Percentiles rank a stretch among this genome's conserved stretches.
Conservation (phyloP, 441 rosid species). For the Gossypium davidsonii region DNA sequence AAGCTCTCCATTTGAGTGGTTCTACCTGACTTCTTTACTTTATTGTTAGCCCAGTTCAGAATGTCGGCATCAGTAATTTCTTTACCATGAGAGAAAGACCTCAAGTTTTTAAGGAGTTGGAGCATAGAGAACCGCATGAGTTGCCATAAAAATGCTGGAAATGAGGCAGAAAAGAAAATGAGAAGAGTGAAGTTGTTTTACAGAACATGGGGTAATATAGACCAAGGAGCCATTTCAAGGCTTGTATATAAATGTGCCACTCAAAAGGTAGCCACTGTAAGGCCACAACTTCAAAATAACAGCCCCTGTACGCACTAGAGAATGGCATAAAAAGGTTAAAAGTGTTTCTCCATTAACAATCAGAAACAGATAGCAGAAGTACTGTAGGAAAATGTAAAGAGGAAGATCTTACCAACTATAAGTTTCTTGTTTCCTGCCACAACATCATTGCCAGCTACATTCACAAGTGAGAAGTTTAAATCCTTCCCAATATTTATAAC, state of each 20-base stretch:
- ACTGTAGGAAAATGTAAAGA: background rate
- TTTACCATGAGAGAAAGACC: constrained; percentile 80
- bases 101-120: constrained; percentile 80
- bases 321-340: background rate
- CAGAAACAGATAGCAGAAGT: background rate
- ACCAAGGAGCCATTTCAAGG: background rate
- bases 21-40: constrained; percentile 68
- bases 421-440: constrained; percentile 97
- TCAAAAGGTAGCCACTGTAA: background rate
- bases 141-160: constrained; percentile 85
- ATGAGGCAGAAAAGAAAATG: constrained; percentile 2
- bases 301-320: too few relatives aligned
- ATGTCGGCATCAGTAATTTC: constrained; percentile 84
- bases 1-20: constrained; percentile 75
- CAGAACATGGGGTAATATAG: background rate
- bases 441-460: constrained; percentile 92
- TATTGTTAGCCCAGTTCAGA: constrained; percentile 75
- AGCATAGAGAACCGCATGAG: constrained; percentile 93
- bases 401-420: constrained; percentile 50
- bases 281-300: background rate
- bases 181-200: constrained; percentile 4
- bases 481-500: constrained; percentile 73
- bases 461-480: constrained; percentile 76
- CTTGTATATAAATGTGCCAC: background rate
- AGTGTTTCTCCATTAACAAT: background rate